These are phyloP conservation scores for Fusarium humuli DNA, from an alignment of 2,329 filamentous ascomycete genomes.

Conservation along the genomic window DNA sequence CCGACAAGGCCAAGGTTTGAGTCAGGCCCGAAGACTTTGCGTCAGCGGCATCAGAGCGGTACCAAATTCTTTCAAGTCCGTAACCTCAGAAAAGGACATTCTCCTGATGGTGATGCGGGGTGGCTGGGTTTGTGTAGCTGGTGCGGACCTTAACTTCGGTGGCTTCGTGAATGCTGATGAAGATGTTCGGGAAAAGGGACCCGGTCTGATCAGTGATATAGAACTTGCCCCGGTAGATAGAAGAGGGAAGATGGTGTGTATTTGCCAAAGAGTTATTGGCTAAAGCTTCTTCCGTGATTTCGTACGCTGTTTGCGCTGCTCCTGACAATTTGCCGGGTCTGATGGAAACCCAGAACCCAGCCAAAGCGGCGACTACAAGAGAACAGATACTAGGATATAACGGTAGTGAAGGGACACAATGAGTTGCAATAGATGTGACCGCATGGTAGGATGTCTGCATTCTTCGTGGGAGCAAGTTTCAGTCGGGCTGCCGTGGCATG, in stretches of 20 bases:
- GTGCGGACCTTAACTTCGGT: too few species aligned
- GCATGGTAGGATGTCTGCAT: too few species aligned
- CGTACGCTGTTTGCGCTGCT: neutral
- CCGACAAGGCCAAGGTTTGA: neutral
- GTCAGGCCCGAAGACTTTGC: neutral
- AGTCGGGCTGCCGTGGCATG: rapidly evolving
- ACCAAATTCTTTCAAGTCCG: neutral
- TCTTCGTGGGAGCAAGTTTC: neutral
- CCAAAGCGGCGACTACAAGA: neutral
- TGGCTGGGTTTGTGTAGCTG: too few species aligned
- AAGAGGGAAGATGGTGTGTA: too few species aligned
- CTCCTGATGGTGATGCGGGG: neutral
- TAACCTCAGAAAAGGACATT: neutral
- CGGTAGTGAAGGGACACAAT: neutral
- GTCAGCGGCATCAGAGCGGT: neutral
- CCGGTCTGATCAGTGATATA: too few species aligned
- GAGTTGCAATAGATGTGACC: neutral
- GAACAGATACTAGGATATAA: neutral
- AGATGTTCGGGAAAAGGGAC: too few species aligned
- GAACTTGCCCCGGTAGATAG: too few species aligned
- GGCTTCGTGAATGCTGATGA: too few species aligned
- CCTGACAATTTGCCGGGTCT: neutral
- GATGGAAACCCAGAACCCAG: neutral
- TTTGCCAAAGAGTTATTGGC: too few species aligned
- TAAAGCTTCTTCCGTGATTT: neutral